Conservation (phyloP, 139 green algal species). For the Picochlorum sp. region DNA sequence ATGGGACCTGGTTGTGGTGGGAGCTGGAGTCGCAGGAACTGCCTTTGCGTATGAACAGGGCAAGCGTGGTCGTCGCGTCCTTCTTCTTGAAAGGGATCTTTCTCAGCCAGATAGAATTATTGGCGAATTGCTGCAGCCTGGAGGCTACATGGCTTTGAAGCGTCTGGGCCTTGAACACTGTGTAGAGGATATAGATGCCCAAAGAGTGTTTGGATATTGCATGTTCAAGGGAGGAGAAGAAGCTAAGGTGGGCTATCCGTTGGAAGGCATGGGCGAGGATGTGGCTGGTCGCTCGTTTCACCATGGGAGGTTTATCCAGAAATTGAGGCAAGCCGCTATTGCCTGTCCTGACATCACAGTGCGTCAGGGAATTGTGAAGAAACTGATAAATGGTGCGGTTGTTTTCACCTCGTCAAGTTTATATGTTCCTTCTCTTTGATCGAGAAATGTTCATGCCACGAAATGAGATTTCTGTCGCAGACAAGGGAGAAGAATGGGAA, state of each 20-base stretch:
- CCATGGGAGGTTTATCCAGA: conserved; percentile 90
- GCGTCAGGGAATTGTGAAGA: conserved; percentile 55
- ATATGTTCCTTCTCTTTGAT: not conserved
- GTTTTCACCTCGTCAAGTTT: not conserved
- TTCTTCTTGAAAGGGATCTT: conserved; percentile 89
- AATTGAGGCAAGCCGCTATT: conserved; percentile 56
- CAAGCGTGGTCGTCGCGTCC: conserved; percentile 54
- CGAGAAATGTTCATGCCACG: not conserved
- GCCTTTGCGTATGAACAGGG: conserved; percentile 79
- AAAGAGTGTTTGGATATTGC: conserved; percentile 89
- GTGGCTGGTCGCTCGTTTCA: conserved; percentile 90
- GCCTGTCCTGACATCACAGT: conserved; percentile 41
- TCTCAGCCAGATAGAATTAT: conserved; percentile 93
- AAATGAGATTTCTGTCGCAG: conserved; percentile 17
- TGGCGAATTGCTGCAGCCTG: conserved; percentile 96
- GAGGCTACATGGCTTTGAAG: conserved; percentile 86
- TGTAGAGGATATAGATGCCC: conserved; percentile 77
- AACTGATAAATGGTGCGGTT: conserved; percentile 43
- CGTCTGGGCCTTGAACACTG: conserved; percentile 73
- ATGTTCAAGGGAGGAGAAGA: conserved; percentile 82
- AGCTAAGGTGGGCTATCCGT: conserved; percentile 73
- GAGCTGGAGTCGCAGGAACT: conserved; percentile 79
- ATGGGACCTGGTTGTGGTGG: conserved; percentile 91
- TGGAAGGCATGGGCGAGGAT: conserved; percentile 52
- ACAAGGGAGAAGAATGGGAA: conserved; percentile 47